phyloP scores from a whole-genome alignment of 2,329 filamentous ascomycete species.

The Didymella pinodella region DNA sequence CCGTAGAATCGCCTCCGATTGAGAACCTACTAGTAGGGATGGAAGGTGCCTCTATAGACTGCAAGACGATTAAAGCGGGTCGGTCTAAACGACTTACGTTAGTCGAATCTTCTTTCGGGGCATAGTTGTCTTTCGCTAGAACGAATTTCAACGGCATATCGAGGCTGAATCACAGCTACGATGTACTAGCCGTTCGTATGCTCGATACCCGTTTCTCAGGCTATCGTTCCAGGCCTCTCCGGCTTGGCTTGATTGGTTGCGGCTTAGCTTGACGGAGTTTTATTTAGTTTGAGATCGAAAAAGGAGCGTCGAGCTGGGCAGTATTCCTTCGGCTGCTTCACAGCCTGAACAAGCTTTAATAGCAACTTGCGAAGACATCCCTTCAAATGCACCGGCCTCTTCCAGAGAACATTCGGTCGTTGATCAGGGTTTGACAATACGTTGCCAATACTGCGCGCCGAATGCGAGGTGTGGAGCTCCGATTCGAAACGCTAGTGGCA shows the following conservation, averaged over 20 bases:
- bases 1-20: too few species aligned
- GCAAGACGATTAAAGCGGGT: too few species aligned
- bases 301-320: constrained; percentile 2
- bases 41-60: too few species aligned
- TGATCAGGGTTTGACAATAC: constrained; percentile 1
- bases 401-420: neutral
- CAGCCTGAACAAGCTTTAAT: neutral
- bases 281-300: constrained; percentile 3
- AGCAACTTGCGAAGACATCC: constrained; percentile 1
- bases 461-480: constrained; percentile 8
- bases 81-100: too few species aligned
- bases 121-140: too few species aligned
- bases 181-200: constrained; percentile 7
- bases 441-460: constrained; percentile 3
- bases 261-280: neutral
- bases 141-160: neutral
- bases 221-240: constrained; percentile 13
- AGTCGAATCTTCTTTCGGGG: too few species aligned
- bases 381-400: neutral
- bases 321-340: constrained; percentile 6
- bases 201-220: constrained; percentile 1
- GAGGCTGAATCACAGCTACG: constrained; percentile 5
- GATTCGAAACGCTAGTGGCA: constrained; percentile 9
- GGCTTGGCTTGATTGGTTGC: constrained; percentile 8
- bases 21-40: too few species aligned